Conservation (phyloP, 2,329 filamentous ascomycete species). For the Nemania sp. region DNA sequence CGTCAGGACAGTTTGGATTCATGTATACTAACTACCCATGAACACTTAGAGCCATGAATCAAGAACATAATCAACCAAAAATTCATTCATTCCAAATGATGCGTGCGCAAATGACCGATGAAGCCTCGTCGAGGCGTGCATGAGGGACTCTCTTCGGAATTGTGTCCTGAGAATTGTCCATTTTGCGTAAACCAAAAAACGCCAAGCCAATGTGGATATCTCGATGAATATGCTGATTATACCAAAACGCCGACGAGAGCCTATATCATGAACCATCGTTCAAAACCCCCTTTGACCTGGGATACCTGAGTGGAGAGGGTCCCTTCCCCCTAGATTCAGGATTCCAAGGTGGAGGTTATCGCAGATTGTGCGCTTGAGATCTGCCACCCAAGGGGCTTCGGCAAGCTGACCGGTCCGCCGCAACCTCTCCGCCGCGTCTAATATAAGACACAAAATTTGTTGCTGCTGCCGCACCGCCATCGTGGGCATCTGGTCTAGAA, state of each 20-base stretch:
- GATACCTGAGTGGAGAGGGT: constrained; percentile 19
- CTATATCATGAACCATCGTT: background rate
- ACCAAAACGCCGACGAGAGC: constrained; percentile 12
- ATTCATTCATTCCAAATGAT: too few species aligned
- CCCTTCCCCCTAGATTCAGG: constrained; percentile 21
- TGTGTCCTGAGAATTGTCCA: background rate
- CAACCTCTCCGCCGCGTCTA: constrained; percentile 35
- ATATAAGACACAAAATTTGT: constrained; percentile 30
- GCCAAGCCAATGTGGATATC: constrained; percentile 29
- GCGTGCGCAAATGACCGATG: too few species aligned
- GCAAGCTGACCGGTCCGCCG: constrained; percentile 32
- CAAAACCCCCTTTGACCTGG: constrained; percentile 16
- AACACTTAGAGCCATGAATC: too few species aligned
- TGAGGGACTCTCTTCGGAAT: background rate
- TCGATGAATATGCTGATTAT: constrained; percentile 11
- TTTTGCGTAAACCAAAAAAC: constrained; percentile 12
- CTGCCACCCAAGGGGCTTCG: constrained; percentile 37
- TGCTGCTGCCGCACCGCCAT: constrained; percentile 15
- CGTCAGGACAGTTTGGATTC: too few species aligned
- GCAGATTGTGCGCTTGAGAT: constrained; percentile 27
- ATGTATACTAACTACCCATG: too few species aligned
- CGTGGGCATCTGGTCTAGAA: constrained; percentile 1
- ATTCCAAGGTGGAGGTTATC: constrained; percentile 29
- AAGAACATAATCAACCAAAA: too few species aligned
- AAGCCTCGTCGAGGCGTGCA: too few species aligned